Evolutionary conservation across 805 yeast genomes (phyloP).

Genomic region (Candida maesae): DNA sequence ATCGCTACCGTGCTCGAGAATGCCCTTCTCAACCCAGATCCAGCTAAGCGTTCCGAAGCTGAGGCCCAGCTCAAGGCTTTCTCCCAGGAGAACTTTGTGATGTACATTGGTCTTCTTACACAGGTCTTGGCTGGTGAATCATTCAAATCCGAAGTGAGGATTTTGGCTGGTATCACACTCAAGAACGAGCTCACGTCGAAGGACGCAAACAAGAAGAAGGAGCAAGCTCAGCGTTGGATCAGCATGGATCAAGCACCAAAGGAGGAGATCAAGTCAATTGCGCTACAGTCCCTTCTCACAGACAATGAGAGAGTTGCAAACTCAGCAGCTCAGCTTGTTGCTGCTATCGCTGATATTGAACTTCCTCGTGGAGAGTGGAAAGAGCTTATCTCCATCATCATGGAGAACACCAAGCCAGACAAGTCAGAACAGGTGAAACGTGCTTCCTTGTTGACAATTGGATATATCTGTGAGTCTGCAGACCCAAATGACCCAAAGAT

Average conservation of each 20-base stretch:
- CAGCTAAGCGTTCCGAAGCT: constrained; percentile 66
- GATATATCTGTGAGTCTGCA: constrained; percentile 93
- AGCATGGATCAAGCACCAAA: constrained; percentile 51
- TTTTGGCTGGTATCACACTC: constrained; percentile 83
- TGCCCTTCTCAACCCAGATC: constrained; percentile 69
- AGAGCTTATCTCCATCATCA: constrained; percentile 76
- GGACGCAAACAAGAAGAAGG: constrained; percentile 53
- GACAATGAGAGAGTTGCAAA: constrained; percentile 76
- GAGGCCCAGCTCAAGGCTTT: constrained; percentile 70
- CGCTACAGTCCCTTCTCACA: constrained; percentile 61
- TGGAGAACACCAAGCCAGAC: constrained; percentile 78
- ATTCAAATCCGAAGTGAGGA: constrained; percentile 74
- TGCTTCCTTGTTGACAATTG: constrained; percentile 84
- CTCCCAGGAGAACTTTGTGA: constrained; percentile 72
- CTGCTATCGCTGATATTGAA: constrained; percentile 96
- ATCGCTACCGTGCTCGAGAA: constrained; percentile 58
- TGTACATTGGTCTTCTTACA: constrained; percentile 66
- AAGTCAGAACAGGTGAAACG: constrained; percentile 78
- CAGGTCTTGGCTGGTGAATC: constrained; percentile 64
- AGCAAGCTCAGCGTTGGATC: constrained; percentile 74
- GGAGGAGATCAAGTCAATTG: constrained; percentile 59
- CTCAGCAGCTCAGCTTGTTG: constrained; percentile 89
- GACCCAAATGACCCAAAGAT: constrained; percentile 73
- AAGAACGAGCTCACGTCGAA: constrained; percentile 88
- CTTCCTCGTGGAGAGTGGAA: constrained; percentile 87